A percentile compares a stretch with the other conserved stretches of the same genome.
Conservation (phyloP, 176 grass and related monocot species). For the Hordeum vulgare region MorexV3_pseudomolecules_assembly NC_058521.1:409828156-409828655, state of each 20-base stretch:
- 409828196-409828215: background rate
- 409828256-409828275: conserved; percentile 6
- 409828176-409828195: background rate
- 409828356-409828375: background rate
- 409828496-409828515: conserved; percentile 32
- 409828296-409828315: conserved; percentile 58
- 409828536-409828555: conserved; percentile 41
- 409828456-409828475: conserved; percentile 10
- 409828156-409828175: conserved; percentile 10
- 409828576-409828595: background rate
- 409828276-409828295: conserved; percentile 35
- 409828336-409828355: background rate
- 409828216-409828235: no score
- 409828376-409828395: conserved; percentile 18
- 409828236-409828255: background rate
- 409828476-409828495: conserved; percentile 23
- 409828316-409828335: conserved; percentile 71
- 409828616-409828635: background rate
- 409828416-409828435: conserved; percentile 49
- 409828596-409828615: background rate
- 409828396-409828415: conserved; percentile 30
- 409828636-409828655: background rate
- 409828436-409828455: conserved; percentile 55
- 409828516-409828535: conserved; percentile 26
- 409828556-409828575: conserved; percentile 18